Percentiles rank a stretch among this genome's conserved stretches.
phyloP scores from a whole-genome alignment of 257 asterid species.

The Leptodermis oblonga region DNA sequence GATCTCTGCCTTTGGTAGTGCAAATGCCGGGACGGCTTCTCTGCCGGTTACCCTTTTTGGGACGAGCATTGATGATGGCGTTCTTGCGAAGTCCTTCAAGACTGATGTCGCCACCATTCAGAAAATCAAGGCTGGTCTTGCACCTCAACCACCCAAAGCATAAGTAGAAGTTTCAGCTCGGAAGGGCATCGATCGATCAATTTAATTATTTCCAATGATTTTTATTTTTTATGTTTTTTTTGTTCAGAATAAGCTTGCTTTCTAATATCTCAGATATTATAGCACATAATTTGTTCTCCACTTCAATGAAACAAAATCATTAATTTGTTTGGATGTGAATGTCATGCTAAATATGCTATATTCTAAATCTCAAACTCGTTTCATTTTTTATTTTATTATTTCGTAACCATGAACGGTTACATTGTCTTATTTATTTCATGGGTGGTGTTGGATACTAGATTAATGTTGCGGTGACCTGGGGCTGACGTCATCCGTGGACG shows the following conservation, averaged over 20 bases:
- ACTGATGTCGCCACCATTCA: constrained; percentile 18
- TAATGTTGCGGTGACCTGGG: too few species aligned
- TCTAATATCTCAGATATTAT: neutral
- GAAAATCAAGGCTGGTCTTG: constrained; percentile 24
- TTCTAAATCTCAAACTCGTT: too few species aligned
- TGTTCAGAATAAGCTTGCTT: neutral
- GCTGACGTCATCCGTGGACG: too few species aligned
- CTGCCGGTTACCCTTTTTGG: constrained; percentile 23
- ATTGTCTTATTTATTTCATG: too few species aligned
- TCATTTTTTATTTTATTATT: too few species aligned
- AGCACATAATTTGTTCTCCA: neutral
- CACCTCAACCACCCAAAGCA: too few species aligned
- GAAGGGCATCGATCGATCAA: too few species aligned
- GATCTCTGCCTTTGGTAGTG: constrained; percentile 28
- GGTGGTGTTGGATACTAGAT: too few species aligned
- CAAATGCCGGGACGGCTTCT: constrained; percentile 25
- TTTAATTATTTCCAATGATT: neutral
- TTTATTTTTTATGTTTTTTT: too few species aligned
- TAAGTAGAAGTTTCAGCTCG: neutral
- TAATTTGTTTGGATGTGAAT: too few species aligned
- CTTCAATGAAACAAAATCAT: constrained; percentile 7
- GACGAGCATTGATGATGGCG: constrained; percentile 12
- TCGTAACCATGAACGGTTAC: too few species aligned
- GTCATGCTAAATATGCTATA: too few species aligned
- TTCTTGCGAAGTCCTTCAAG: constrained; percentile 21